phyloP scores from a whole-genome alignment of 805 yeast genomes.

The Ogataea salicorniae region DNA sequence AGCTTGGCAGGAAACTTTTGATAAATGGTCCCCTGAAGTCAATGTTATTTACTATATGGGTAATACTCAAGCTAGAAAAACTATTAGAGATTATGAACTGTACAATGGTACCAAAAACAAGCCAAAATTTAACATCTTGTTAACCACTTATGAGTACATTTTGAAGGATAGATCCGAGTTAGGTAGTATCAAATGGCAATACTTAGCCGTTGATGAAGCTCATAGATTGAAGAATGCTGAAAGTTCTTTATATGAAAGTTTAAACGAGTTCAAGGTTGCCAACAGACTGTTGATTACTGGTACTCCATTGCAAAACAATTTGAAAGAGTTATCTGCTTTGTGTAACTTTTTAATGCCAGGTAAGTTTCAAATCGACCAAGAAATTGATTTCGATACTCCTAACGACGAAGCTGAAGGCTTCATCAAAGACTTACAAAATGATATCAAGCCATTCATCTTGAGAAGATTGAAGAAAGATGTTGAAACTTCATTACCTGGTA shows the following conservation, averaged over 20 bases:
- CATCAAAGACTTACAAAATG: constrained; percentile 76
- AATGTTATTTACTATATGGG: constrained; percentile 93
- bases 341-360: constrained; percentile 97
- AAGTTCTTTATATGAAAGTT: constrained; percentile 84
- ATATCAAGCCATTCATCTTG: constrained; percentile 86
- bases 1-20: constrained; percentile 99
- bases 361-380: constrained; percentile 81
- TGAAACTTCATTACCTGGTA: constrained; percentile 92
- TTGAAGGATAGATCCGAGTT: constrained; percentile 80
- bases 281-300: constrained; percentile 93
- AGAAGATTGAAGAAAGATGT: constrained; percentile 96
- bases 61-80: constrained; percentile 77
- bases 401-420: constrained; percentile 83
- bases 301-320: constrained; percentile 94
- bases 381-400: constrained; percentile 89
- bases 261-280: constrained; percentile 72
- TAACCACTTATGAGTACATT: constrained; percentile 95
- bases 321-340: constrained; percentile 91
- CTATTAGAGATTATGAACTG: constrained; percentile 81
- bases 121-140: constrained; percentile 83
- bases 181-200: constrained; percentile 89
- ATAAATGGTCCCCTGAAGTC: constrained; percentile 94
- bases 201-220: constrained; percentile 96
- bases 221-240: constrained; percentile 94
- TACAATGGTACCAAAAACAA: constrained; percentile 56